These are phyloP conservation scores for Salix arbutifolia DNA, from an alignment of 345 rosid species.

Conservation along the genomic window DNA sequence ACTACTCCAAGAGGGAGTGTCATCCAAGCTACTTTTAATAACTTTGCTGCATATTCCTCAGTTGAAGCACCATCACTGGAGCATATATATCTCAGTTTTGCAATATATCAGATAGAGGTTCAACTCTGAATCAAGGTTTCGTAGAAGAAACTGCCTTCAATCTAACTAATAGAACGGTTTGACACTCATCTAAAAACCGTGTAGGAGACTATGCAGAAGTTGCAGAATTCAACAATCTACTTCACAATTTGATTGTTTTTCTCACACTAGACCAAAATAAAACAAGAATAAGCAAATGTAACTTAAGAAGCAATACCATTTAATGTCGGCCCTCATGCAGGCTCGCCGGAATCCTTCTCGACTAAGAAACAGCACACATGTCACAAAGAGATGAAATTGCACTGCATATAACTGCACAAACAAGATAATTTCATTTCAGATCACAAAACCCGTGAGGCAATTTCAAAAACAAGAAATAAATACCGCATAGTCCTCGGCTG, in stretches of 20 bases:
- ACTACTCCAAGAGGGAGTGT: conserved; percentile 64
- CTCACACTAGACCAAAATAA: neutral
- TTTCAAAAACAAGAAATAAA: neutral
- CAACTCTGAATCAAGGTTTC: neutral
- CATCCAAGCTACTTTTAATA: conserved; percentile 83
- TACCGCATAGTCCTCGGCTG: conserved; percentile 79
- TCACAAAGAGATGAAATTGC: conserved; percentile 87
- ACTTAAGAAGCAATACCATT: conserved; percentile 34
- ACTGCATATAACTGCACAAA: conserved; percentile 71
- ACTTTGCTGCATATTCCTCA: conserved; percentile 37
- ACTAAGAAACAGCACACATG: conserved; percentile 83
- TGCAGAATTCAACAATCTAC: neutral
- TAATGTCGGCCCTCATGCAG: conserved; percentile 75
- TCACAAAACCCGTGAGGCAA: neutral
- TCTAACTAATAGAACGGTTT: neutral
- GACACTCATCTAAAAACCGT: neutral
- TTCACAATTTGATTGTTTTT: neutral
- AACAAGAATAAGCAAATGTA: neutral
- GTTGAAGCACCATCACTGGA: conserved; percentile 50
- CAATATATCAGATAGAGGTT: conserved; percentile 1
- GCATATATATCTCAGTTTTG: conserved; percentile 13
- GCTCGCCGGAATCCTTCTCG: conserved; percentile 95
- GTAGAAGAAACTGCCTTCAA: neutral
- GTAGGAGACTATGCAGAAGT: neutral
- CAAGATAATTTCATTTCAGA: neutral